These are phyloP conservation scores for Alloteropsis semialata DNA, from an alignment of 176 grass and related monocot genomes.

Conservation along the genomic window DNA sequence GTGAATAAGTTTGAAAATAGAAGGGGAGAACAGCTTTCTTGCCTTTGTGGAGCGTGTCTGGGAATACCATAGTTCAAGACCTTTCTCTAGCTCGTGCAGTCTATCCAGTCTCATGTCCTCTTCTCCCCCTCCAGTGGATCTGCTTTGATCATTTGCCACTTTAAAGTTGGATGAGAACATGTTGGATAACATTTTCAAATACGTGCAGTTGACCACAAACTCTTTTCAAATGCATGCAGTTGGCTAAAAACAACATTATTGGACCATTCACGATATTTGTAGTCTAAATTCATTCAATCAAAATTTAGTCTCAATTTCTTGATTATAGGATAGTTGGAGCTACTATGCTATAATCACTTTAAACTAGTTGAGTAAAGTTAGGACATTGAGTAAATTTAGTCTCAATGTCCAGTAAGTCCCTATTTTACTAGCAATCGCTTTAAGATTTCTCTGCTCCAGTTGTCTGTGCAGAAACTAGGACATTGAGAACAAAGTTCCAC, in stretches of 20 bases:
- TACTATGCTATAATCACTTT: not conserved
- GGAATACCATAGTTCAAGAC: slow-evolving; percentile 44
- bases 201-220: too few species aligned
- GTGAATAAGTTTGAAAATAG: not conserved
- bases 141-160: slow-evolving; percentile 7
- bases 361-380: too few species aligned
- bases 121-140: slow-evolving; percentile 33
- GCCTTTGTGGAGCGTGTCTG: slow-evolving; percentile 44
- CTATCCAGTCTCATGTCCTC: slow-evolving; percentile 39
- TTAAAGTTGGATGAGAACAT: not conserved
- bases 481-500: not conserved
- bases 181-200: not conserved
- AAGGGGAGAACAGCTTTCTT: not conserved
- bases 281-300: not conserved
- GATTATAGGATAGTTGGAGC: not conserved
- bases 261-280: not conserved
- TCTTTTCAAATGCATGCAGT: too few species aligned
- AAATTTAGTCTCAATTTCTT: not conserved
- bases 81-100: slow-evolving; percentile 39
- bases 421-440: too few species aligned
- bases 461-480: not conserved
- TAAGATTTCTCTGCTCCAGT: not conserved
- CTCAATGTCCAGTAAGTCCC: too few species aligned
- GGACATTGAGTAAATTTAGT: too few species aligned
- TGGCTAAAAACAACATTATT: too few species aligned